Conservation (phyloP, 306 rosid genomes). For the Fragaria vesca region DNA sequence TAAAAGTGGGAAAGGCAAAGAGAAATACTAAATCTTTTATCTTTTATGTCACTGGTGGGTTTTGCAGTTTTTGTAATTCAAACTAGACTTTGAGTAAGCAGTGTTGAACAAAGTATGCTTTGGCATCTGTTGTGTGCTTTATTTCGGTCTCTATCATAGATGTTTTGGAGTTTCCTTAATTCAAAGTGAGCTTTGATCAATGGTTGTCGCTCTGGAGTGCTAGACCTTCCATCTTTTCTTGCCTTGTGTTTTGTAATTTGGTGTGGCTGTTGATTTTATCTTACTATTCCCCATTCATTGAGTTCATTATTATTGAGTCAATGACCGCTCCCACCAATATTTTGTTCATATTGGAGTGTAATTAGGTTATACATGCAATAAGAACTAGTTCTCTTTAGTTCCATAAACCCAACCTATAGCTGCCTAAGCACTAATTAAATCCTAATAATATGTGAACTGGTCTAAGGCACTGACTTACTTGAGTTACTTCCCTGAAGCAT, state of each 20-base stretch:
- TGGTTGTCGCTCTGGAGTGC: neutral
- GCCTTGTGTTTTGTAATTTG: neutral
- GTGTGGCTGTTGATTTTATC: neutral
- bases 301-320: neutral
- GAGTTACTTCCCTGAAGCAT: neutral
- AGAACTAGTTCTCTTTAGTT: neutral
- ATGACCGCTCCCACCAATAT: neutral
- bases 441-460: neutral
- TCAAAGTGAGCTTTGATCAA: neutral
- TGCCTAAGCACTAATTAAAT: neutral
- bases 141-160: neutral
- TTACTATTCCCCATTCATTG: neutral
- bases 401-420: neutral
- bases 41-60: neutral
- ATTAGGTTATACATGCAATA: neutral
- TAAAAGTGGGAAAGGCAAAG: neutral
- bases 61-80: neutral
- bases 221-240: neutral
- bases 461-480: neutral
- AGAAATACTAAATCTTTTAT: neutral
- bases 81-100: neutral
- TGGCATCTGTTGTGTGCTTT: neutral
- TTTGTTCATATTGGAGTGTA: neutral
- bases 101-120: neutral
- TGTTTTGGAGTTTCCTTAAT: neutral